Percentiles rank a stretch among this genome's conserved stretches.
Conservation (phyloP, 2,329 filamentous ascomycete species). For the Stromatinia cepivora region DNA sequence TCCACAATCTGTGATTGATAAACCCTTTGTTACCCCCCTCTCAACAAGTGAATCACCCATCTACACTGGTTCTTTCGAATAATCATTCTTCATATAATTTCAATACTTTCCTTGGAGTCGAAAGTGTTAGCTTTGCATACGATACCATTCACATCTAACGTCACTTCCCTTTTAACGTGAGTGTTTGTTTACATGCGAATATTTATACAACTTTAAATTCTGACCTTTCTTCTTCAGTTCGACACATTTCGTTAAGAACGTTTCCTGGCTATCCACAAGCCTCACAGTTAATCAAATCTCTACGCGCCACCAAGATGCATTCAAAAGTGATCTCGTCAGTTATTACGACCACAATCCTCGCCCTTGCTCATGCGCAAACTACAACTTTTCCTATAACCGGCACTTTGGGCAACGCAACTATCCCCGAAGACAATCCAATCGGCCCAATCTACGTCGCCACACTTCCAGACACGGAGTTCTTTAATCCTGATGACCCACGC, state of each 20-base stretch:
- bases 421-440: conserved; percentile 56
- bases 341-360: conserved; percentile 18
- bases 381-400: conserved; percentile 35
- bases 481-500: conserved; percentile 48
- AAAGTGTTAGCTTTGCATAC: background rate
- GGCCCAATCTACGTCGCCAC: conserved; percentile 55
- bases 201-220: background rate
- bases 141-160: conserved; percentile 3
- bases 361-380: conserved; percentile 29
- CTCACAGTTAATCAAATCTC: background rate
- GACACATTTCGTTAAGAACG: background rate
- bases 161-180: background rate
- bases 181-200: background rate
- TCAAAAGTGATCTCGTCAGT: conserved; percentile 11
- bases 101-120: background rate
- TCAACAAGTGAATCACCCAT: background rate
- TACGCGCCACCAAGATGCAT: conserved; percentile 20
- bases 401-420: conserved; percentile 50
- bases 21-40: background rate
- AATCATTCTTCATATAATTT: background rate
- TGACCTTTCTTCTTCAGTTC: background rate
- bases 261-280: background rate
- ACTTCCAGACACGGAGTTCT: conserved; percentile 51
- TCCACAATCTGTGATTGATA: conserved; percentile 20
- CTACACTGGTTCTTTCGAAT: background rate